These are phyloP conservation scores for Phytophthora sp. DNA, from an alignment of 352 stramenopile genomes.

Conservation along the genomic window DNA sequence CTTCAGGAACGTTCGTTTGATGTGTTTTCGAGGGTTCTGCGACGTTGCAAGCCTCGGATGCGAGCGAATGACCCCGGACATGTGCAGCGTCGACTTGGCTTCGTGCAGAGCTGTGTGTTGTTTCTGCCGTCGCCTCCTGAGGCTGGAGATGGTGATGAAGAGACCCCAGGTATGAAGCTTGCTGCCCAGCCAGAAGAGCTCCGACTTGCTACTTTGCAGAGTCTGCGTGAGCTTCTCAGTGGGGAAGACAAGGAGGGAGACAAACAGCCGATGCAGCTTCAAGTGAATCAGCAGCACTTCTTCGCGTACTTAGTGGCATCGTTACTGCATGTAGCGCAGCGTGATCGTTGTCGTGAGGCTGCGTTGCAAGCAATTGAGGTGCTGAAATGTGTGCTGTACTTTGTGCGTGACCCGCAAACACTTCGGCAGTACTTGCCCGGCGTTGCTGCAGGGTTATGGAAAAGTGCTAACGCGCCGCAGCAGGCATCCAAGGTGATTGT, in stretches of 20 bases:
- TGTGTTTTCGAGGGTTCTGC: constrained; percentile 38
- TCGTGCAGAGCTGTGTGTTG: constrained; percentile 62
- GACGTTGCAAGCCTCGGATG: constrained; percentile 39
- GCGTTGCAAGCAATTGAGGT: constrained; percentile 47
- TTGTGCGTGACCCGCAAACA: constrained; percentile 40
- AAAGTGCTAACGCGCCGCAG: constrained; percentile 64
- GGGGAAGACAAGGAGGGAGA: background rate
- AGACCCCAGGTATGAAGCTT: constrained; percentile 19
- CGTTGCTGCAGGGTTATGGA: constrained; percentile 67
- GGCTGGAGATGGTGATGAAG: constrained; percentile 13
- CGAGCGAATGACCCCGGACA: constrained; percentile 8
- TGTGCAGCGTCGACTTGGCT: constrained; percentile 35
- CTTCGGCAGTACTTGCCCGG: constrained; percentile 80
- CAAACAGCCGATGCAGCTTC: constrained; percentile 21
- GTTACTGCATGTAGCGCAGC: constrained; percentile 65
- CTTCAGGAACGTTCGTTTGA: constrained; percentile 35
- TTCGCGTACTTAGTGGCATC: constrained; percentile 71
- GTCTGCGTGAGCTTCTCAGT: constrained; percentile 46
- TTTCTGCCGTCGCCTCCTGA: constrained; percentile 57
- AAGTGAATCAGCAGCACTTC: constrained; percentile 60
- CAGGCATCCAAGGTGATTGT: constrained; percentile 72
- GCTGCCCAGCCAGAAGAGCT: constrained; percentile 65
- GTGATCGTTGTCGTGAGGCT: constrained; percentile 49
- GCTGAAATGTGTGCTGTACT: constrained; percentile 43
- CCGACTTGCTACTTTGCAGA: constrained; percentile 50